Evolutionary conservation across 2,329 filamentous ascomycete genomes (phyloP).

Genomic region (Colletotrichum shisoi): DNA sequence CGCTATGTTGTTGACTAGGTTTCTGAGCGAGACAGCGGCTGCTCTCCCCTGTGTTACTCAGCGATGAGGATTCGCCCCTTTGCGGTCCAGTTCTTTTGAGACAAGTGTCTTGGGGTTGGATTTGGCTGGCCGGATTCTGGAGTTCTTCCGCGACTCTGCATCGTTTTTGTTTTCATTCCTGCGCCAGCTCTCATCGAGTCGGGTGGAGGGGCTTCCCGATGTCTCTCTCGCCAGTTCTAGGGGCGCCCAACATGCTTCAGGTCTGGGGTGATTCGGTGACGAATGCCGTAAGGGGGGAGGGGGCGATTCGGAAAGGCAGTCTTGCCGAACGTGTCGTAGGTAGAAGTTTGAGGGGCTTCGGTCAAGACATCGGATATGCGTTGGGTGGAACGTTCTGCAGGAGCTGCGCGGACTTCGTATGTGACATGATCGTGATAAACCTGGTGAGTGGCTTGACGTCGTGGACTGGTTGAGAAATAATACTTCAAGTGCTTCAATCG

Average conservation of each 20-base stretch:
- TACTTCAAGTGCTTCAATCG: too few relatives aligned
- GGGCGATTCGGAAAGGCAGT: constrained; percentile 4
- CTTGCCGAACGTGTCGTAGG: constrained; percentile 3
- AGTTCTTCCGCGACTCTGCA: neutral
- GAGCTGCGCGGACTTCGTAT: neutral
- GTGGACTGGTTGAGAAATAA: too few relatives aligned
- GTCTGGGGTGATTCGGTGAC: neutral
- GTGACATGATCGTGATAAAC: neutral
- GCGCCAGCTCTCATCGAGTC: neutral
- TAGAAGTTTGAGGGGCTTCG: neutral
- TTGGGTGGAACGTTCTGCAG: constrained; percentile 7
- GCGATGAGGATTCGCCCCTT: neutral
- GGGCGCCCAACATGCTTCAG: constrained; percentile 7
- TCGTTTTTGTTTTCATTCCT: neutral
- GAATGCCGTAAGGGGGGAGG: neutral
- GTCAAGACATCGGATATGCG: neutral
- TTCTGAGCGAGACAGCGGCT: constrained; percentile 20
- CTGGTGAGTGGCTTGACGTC: too few relatives aligned
- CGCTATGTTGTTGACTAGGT: constrained; percentile 31
- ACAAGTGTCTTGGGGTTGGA: constrained; percentile 7
- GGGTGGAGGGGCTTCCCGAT: neutral
- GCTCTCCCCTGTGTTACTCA: neutral
- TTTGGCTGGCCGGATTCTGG: neutral
- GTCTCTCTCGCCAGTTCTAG: constrained; percentile 8
- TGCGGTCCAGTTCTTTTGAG: constrained; percentile 2